Conservation (phyloP, 2,329 filamentous ascomycete genomes). For the Venturia carpophila region DNA sequence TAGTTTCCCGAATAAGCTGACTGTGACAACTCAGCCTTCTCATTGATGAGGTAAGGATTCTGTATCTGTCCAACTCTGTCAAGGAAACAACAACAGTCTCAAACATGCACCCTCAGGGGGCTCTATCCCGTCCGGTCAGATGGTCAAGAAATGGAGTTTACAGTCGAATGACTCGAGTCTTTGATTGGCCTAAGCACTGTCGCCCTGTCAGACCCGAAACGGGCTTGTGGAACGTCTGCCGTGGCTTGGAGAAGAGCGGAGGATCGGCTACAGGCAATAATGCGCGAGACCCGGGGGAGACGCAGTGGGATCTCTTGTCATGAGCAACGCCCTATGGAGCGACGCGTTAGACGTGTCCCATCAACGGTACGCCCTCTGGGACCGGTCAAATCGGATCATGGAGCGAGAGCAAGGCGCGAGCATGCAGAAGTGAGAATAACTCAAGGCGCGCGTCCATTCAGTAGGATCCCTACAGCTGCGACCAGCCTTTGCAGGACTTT, state of each 20-base stretch:
- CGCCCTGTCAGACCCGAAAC: conserved; percentile 6
- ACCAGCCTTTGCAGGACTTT: neutral
- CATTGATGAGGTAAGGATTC: neutral
- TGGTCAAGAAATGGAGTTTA: neutral
- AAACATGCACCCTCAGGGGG: neutral
- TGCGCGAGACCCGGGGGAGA: too few species aligned
- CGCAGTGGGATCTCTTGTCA: neutral
- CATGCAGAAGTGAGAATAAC: neutral
- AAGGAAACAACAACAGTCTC: neutral
- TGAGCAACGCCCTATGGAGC: neutral
- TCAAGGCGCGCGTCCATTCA: neutral
- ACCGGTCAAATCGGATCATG: neutral
- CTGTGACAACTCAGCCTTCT: neutral
- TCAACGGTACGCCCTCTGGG: neutral
- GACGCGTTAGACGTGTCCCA: neutral
- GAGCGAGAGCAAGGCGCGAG: neutral
- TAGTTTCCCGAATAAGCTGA: neutral
- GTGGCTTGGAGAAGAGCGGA: conserved; percentile 7
- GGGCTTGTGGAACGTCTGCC: neutral
- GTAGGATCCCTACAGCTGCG: neutral
- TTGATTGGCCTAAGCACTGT: neutral
- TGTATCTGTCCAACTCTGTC: neutral
- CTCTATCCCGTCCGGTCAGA: neutral
- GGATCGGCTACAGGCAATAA: neutral
- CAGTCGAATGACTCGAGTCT: neutral